These are phyloP conservation scores for Backusella tuberculispora DNA, from an alignment of 192 early-diverging fungal species.

Conservation along the genomic window DNA sequence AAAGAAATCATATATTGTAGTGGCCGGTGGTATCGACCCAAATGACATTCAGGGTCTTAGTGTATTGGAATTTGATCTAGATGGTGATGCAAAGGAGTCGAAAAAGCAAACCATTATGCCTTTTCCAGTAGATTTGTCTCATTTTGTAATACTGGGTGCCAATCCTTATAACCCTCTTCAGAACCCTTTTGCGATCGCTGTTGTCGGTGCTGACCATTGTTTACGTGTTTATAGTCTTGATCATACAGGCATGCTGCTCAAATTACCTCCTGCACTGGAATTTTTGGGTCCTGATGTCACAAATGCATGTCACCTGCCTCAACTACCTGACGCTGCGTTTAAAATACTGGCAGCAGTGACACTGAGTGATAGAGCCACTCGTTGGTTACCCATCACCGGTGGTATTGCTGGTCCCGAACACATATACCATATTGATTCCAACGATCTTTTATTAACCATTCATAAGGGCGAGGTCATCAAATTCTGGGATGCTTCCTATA, in stretches of 20 bases:
- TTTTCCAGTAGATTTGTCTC: constrained; percentile 41
- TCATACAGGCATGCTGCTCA: constrained; percentile 32
- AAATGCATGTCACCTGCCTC: constrained; percentile 35
- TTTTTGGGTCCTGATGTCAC: constrained; percentile 42
- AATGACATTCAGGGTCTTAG: constrained; percentile 49
- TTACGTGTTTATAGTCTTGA: constrained; percentile 40
- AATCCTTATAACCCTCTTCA: constrained; percentile 42
- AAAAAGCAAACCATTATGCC: constrained; percentile 46
- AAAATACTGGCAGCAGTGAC: constrained; percentile 23
- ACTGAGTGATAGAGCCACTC: not conserved
- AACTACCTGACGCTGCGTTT: constrained; percentile 27
- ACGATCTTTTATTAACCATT: constrained; percentile 48
- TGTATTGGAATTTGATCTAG: constrained; percentile 43
- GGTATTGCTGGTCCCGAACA: constrained; percentile 37
- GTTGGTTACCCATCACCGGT: constrained; percentile 49
- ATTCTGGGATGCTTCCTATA: constrained; percentile 55
- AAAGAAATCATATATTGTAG: constrained; percentile 45
- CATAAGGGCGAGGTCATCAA: constrained; percentile 47
- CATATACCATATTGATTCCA: constrained; percentile 37
- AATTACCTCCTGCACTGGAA: constrained; percentile 41
- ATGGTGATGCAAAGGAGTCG: constrained; percentile 37
- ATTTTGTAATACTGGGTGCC: constrained; percentile 46
- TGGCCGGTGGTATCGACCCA: constrained; percentile 47
- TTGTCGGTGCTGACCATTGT: constrained; percentile 42
- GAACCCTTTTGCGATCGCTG: constrained; percentile 44